Percentiles rank a stretch among this genome's conserved stretches.
phyloP scores from a whole-genome alignment of 139 green algal genomes.

The Closterium sp. region DNA sequence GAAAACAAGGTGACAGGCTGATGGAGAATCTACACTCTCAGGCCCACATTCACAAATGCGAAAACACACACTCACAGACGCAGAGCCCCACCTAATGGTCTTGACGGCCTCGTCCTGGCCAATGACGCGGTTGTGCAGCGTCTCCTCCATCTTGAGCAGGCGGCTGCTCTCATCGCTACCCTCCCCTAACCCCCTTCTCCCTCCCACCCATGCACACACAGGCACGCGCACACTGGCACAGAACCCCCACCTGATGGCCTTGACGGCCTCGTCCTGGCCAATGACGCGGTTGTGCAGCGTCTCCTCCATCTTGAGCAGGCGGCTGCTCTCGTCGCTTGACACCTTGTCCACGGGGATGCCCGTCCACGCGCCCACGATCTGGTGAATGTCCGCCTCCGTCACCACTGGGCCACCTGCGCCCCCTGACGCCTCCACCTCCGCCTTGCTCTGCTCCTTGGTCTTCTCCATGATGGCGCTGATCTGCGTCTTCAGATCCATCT shows the following conservation, averaged over 20 bases:
- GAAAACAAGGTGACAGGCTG: no score
- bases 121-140: constrained; percentile 91
- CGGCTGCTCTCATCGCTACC: no score
- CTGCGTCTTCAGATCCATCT: constrained; percentile 97
- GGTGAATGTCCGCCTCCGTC: constrained; percentile 91
- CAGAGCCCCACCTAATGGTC: constrained; percentile 56
- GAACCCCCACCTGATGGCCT: constrained; percentile 48
- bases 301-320: constrained; percentile 94
- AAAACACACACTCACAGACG: no score
- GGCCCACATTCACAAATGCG: no score
- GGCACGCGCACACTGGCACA: no score
- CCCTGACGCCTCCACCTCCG: constrained; percentile 78
- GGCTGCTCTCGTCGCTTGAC: constrained; percentile 54
- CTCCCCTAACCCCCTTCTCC: no score
- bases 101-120: constrained; percentile 93
- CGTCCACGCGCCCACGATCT: constrained; percentile 86
- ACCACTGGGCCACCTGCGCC: constrained; percentile 71
- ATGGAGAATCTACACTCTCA: no score
- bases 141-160: constrained; percentile 98
- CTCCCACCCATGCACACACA: no score
- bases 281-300: constrained; percentile 92
- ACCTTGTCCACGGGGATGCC: constrained; percentile 85
- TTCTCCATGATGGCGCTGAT: constrained; percentile 74
- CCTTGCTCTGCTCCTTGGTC: constrained; percentile 68
- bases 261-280: constrained; percentile 93